Base-by-base conservation (phyloP, 2,329 filamentous ascomycete species). In the Cordyceps militaris region DNA sequence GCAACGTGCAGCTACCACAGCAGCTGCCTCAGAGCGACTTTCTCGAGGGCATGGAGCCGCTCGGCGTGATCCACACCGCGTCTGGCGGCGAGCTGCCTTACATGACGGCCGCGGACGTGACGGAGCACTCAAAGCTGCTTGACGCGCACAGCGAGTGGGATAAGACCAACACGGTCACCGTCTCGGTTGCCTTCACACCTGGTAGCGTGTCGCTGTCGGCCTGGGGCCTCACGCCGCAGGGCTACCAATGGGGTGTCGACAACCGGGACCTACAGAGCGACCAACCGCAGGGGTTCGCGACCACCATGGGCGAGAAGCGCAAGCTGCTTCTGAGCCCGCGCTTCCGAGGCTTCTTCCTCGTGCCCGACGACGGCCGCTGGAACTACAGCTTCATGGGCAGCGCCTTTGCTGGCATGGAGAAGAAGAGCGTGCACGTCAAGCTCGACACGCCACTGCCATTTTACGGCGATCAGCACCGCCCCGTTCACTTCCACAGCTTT, bases 361-460 rank as follows among this genome's bases (percentile, higher is more conserved):
- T 97, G 23, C 94, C 94, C 0, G 92, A 97, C 68, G 87, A 87
- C 56, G 86, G 86, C 61, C 81, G 88, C 61, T 99, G 94, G 94
- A 99, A 99, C 74, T 99, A 97, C 77, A 94, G 89, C 72, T 99
- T 99, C 79, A 91, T 97, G 86, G 94, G 94, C 57, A 91, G 86
- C 63, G 85, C 86, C 0, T 99, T 97, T 69, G 85, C 87, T 14
- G 85, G 86, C 42, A 81, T 96, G 62, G 91, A 96, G 76, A 97
- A 97, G 85, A 90, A 91, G 76, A 81, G 86, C 3, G 83, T 97
- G 44, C 88, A 91, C 65, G 92, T 97, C 66, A 94, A 94, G 79
- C 86, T 99, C 56, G 95, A 97, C 73, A 95, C 91, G 44, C 94
- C 94, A 19, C 74, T 87, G 64, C 80, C 88, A 9, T 97, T 96